phyloP scores from a whole-genome alignment of 208 protist genomes.

The Leishmania tarentolae region DNA sequence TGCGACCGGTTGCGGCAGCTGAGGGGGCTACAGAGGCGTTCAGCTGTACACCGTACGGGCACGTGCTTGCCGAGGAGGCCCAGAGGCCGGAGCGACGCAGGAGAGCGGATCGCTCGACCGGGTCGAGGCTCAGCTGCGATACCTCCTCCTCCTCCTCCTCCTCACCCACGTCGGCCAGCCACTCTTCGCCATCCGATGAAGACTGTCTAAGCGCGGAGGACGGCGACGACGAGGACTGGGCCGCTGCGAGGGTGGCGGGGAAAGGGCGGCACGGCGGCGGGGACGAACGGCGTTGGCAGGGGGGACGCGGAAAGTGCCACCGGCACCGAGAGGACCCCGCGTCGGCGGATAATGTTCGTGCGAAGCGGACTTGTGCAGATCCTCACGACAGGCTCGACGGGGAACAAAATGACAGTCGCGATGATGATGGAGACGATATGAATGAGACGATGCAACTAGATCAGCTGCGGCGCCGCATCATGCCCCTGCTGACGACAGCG shows the following conservation, averaged over 20 bases:
- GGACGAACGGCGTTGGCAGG: neutral
- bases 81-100: neutral
- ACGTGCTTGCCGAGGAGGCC: constrained; percentile 13
- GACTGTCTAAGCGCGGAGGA: neutral
- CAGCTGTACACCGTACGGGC: constrained; percentile 23
- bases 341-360: neutral
- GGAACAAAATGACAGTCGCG: neutral
- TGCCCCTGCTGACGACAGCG: constrained; percentile 37
- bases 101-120: constrained; percentile 10
- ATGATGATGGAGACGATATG: constrained; percentile 8
- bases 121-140: neutral
- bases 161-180: constrained; percentile 2
- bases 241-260: neutral
- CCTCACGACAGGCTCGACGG: neutral
- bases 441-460: constrained; percentile 52
- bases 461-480: constrained; percentile 48
- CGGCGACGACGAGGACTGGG: no score
- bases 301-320: neutral
- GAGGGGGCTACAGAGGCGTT: constrained; percentile 4
- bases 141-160: neutral
- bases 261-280: neutral
- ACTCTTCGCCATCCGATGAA: neutral
- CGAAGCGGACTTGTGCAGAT: neutral
- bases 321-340: neutral
- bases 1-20: constrained; percentile 12